phyloP scores from a whole-genome alignment of 2,329 filamentous ascomycete genomes.

The Elsinoe batatas region DNA sequence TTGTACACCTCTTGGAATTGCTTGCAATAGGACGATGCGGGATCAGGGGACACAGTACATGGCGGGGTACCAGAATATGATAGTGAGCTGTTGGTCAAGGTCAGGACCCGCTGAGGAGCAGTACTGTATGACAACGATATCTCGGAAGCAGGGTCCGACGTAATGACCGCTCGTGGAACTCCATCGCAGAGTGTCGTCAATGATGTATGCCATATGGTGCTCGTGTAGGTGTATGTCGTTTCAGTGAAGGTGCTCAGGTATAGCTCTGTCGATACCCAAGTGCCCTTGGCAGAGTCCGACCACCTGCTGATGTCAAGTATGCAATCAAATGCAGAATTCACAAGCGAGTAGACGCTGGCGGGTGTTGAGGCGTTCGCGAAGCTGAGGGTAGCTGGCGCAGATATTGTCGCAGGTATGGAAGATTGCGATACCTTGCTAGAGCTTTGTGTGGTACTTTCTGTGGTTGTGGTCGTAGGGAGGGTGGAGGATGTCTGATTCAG shows the following conservation, averaged over 20 bases:
- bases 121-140: neutral
- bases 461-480: too few relatives aligned
- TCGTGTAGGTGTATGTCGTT: neutral
- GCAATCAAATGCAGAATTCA: neutral
- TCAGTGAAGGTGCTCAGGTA: neutral
- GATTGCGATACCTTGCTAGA: too few relatives aligned
- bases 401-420: too few relatives aligned
- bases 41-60: neutral
- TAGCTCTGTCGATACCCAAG: neutral
- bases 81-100: neutral
- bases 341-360: neutral
- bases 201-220: neutral
- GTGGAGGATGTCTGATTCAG: too few relatives aligned
- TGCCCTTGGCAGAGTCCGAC: neutral
- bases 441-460: too few relatives aligned
- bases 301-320: neutral
- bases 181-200: constrained; percentile 1
- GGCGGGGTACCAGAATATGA: neutral
- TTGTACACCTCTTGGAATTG: constrained; percentile 2
- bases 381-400: too few relatives aligned
- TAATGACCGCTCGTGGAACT: neutral
- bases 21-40: neutral
- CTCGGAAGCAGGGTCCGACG: neutral
- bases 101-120: neutral
- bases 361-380: too few relatives aligned